Percentiles rank a stretch among this genome's conserved stretches.
These are phyloP conservation scores for Discostella stelligera DNA, from an alignment of 352 stramenopile species.

Conservation along the genomic window DNA sequence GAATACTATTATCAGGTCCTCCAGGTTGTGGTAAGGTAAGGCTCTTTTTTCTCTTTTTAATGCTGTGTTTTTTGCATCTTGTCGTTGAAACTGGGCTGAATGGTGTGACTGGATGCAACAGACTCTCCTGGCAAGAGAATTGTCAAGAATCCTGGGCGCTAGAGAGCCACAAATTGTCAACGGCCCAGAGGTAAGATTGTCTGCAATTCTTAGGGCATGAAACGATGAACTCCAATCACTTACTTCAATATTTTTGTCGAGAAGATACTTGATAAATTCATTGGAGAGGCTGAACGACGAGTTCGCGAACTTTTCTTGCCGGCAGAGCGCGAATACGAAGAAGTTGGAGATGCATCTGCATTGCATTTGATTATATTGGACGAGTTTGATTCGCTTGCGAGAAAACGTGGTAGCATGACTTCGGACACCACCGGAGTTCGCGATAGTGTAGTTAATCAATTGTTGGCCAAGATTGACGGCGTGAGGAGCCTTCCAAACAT, in stretches of 20 bases:
- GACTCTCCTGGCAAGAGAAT: conserved; percentile 71
- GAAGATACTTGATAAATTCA: conserved; percentile 90
- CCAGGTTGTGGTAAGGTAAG: conserved; percentile 30
- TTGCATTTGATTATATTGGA: conserved; percentile 99
- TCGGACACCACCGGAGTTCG: conserved; percentile 92
- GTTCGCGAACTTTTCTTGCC: conserved; percentile 96
- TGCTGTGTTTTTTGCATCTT: neutral
- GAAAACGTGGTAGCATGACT: conserved; percentile 87
- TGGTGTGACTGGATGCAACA: neutral
- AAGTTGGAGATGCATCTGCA: conserved; percentile 91
- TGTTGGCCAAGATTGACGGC: conserved; percentile 98
- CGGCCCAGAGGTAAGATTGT: conserved; percentile 82
- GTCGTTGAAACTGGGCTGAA: neutral
- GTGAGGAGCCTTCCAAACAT: conserved; percentile 98
- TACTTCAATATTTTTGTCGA: no score
- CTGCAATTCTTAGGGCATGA: conserved; percentile 45
- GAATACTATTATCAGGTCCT: conserved; percentile 71
- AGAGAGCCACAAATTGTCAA: conserved; percentile 94
- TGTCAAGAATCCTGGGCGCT: conserved; percentile 88
- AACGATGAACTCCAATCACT: no score
- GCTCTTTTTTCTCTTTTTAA: neutral
- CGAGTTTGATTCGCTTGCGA: conserved; percentile 99
- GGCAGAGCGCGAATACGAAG: conserved; percentile 83
- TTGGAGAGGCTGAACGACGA: conserved; percentile 96
- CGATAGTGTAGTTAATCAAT: conserved; percentile 86